Conservation (phyloP, 495 filamentous ascomycete genomes). For the Physcia stellaris region DNA sequence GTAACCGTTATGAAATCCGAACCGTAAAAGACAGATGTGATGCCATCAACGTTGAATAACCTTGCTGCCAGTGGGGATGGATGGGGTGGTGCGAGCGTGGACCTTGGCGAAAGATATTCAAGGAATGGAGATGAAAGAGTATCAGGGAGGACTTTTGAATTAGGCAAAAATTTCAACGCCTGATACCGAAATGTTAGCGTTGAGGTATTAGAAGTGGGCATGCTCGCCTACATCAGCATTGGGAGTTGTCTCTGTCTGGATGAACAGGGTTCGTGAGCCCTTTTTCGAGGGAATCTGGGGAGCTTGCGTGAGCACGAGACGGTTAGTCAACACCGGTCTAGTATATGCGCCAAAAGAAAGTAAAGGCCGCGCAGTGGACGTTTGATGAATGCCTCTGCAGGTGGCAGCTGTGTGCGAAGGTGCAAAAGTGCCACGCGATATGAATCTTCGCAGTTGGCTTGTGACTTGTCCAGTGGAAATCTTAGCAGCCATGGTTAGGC, state of each 20-base stretch:
- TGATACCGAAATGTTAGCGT: conserved; percentile 12
- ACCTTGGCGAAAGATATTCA: conserved; percentile 80
- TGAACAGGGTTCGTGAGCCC: conserved; percentile 94
- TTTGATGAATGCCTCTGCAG: no score
- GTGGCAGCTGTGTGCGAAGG: no score
- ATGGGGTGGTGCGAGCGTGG: conserved; percentile 75
- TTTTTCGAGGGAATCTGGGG: no score
- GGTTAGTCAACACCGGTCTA: no score
- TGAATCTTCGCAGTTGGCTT: no score
- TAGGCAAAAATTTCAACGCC: conserved; percentile 88
- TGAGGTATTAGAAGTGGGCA: conserved; percentile 1
- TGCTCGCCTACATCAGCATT: conserved; percentile 59
- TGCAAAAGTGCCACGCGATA: no score
- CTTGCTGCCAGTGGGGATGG: conserved; percentile 87
- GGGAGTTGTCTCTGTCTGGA: conserved; percentile 88
- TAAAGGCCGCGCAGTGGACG: no score
- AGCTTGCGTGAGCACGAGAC: no score
- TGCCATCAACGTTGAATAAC: conserved; percentile 80
- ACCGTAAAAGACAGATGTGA: conserved; percentile 90
- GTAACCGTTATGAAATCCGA: conserved; percentile 93
- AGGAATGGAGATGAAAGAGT: conserved; percentile 60
- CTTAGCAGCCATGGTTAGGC: no score
- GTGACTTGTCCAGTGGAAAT: no score
- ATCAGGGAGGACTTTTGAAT: conserved; percentile 64
- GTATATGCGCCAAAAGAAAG: no score